Base-by-base conservation (phyloP, 176 grass and related monocot genomes). In the Rhynchospora breviuscula region DNA sequence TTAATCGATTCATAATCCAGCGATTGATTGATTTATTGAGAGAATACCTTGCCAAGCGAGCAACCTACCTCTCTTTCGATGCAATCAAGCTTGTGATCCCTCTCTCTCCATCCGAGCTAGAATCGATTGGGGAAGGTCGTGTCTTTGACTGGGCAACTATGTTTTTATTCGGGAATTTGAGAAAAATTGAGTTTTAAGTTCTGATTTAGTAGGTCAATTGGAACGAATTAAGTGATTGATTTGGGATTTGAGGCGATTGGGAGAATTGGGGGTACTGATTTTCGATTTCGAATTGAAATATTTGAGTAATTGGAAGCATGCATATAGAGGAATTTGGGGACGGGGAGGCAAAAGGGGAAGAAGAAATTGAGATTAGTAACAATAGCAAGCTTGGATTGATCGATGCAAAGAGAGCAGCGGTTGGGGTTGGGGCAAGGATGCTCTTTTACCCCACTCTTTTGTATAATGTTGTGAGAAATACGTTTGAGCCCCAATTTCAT, bases 381-480 rank as follows among this genome's bases (percentile, higher is more conserved):
- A 61, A 76, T 70, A 78, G 22, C 83, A 54, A 49, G 58, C 53
- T 84, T 79, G 31, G 79, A n/a, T 75, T 89, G 47, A 83, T 89
- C 46, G 72, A 85, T 35, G 88, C 87, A 84, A 98, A 98, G 91
- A 92, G 88, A 46, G 91, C 86, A 56, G 92, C 86, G 6, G 92
- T 98, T 47, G 96, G 96, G 52, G 77, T 95, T 56, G 93, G 96
- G 6, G 93, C 96, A 0, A 87, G 96, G 76, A 79, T 93, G 88
- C 89, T 98, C 5, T 98, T 98, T 87, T 98, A 98, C 82, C 96
- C 96, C 70, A 98, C 93, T 59, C 91, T 98, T 11, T 57, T 86
- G 19, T 98, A 98, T 84, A 98, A 98, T 88, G 91, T 98, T 79
- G 64, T 98, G 2, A 89, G 93, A 74, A 98, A 98, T 59, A 89